Base-by-base conservation (phyloP, 108 stramenopile species). In the Pseudonitzschia pungens region DNA sequence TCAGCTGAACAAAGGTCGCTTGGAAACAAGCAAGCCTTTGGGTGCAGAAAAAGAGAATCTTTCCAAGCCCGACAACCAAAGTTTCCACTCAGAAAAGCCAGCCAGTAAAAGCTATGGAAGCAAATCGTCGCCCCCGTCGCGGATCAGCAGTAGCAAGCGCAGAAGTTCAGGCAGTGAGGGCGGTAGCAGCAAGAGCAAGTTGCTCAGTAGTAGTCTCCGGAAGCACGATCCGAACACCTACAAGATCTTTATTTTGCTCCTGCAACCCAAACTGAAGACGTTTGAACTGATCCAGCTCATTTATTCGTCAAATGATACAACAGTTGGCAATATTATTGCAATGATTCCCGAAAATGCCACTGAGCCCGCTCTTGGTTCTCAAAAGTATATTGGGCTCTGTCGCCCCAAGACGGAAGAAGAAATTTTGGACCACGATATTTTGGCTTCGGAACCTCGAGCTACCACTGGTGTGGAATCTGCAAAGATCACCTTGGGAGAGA, bases 251-350 rank as follows among this genome's bases (percentile, higher is more conserved):
- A n/a, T 88, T 16, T 59, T 88, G 41, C 72, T 88, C 0, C 31
- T 88, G 57, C 73, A 83, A 33, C 84, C 84, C 18, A 72, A 70
- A 22, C 42, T 72, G 41, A 85, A 85, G 66, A 81, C 81, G 14
- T 88, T 85, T 65, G 87, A 88, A 56, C 50, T 88, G 26, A 85
- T 88, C 58, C 84, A 83, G 55, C 41, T 88, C 15, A 59, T 79
- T 1, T 88, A 81, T 44, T 51, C 63, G 4, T 80, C 84, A 9
- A 65, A 52, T 33, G 68, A 70, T 44, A 81, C 87, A 15, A 88
- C 87, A 2, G 45, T 88, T 59, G 84, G 84, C n/a, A 53, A 82
- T 31, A 74, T 88, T 14, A 40, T 88, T 42, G 51, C 70, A 10
- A 45, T 81, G 68, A 88, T 88, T 72, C 87, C 84, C 7, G 70